Evolutionary conservation across 352 stramenopile genomes (phyloP).

Genomic region (Globisporangium polare): DNA sequence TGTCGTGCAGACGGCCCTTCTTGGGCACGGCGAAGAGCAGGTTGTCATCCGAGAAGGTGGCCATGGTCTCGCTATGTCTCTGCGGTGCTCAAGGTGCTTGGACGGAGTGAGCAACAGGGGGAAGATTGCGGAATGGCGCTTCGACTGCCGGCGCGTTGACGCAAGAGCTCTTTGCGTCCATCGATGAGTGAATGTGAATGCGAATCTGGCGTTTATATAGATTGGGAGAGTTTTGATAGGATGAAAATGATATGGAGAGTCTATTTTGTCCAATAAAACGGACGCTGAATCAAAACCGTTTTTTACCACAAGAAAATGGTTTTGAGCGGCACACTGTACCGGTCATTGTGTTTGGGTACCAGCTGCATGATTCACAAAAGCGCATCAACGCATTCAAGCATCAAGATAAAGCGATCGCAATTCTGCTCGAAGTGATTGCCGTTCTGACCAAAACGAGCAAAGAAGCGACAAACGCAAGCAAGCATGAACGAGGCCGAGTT

Average conservation of each 20-base stretch:
- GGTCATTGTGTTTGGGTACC: too few relatives aligned
- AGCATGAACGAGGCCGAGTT: slow-evolving; percentile 78
- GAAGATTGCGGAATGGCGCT: slow-evolving; percentile 2
- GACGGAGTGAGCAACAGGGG: neutral
- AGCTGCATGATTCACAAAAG: too few relatives aligned
- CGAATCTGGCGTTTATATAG: too few relatives aligned
- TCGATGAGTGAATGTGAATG: slow-evolving; percentile 9
- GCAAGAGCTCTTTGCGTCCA: neutral
- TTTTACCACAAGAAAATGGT: slow-evolving; percentile 1
- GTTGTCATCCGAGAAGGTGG: slow-evolving; percentile 43
- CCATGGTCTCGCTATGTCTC: slow-evolving; percentile 10
- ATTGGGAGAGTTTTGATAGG: too few relatives aligned
- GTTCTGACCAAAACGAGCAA: too few relatives aligned
- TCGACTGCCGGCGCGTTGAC: neutral
- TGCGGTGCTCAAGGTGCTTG: neutral
- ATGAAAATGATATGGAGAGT: too few relatives aligned
- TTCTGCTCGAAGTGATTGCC: too few relatives aligned
- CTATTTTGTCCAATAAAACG: too few relatives aligned
- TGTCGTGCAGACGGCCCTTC: slow-evolving; percentile 97
- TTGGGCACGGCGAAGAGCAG: slow-evolving; percentile 96
- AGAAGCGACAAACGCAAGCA: neutral
- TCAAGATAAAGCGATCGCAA: too few relatives aligned
- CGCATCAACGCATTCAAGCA: too few relatives aligned
- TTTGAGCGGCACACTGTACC: too few relatives aligned
- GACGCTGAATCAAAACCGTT: too few relatives aligned